Conservation (phyloP, 2,329 filamentous ascomycete species). For the Colletotrichum sp. region DNA sequence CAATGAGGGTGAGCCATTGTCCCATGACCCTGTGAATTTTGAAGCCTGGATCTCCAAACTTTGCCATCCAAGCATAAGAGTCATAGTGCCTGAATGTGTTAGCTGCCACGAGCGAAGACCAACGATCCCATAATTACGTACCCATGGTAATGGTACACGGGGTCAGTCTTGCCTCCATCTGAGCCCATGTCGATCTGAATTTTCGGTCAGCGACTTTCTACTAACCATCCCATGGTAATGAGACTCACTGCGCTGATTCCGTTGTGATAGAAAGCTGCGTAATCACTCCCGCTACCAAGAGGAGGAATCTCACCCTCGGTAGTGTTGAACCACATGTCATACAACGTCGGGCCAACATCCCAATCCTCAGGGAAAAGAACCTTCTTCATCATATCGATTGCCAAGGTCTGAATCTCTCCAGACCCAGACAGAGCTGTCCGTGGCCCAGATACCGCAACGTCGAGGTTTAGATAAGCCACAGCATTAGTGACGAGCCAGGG, state of each 20-base stretch:
- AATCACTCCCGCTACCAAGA: conserved; percentile 1
- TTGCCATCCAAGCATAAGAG: conserved; percentile 54
- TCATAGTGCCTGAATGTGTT: not conserved
- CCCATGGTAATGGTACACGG: conserved; percentile 14
- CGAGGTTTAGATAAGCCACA: conserved; percentile 52
- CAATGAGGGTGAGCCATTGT: conserved; percentile 30
- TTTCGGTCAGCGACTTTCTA: not conserved
- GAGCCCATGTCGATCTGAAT: conserved; percentile 4
- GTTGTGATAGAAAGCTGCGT: conserved; percentile 11
- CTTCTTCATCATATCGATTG: conserved; percentile 16
- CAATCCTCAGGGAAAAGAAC: conserved; percentile 10
- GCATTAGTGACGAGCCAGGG: conserved; percentile 5
- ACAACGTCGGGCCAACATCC: conserved; percentile 9
- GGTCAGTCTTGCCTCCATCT: conserved; percentile 9
- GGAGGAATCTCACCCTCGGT: conserved; percentile 4
- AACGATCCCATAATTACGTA: not conserved
- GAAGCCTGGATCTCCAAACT: conserved; percentile 55
- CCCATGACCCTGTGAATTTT: conserved; percentile 52
- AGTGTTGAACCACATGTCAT: conserved; percentile 16
- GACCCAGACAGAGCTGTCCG: conserved; percentile 37
- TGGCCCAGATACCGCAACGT: conserved; percentile 50
- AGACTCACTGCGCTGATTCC: conserved; percentile 6
- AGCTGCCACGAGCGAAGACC: not conserved
- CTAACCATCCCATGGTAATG: not conserved
- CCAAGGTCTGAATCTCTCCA: conserved; percentile 5